Base-by-base conservation (phyloP, 2,329 filamentous ascomycete species). In the Pochonia chlamydosporia region DNA sequence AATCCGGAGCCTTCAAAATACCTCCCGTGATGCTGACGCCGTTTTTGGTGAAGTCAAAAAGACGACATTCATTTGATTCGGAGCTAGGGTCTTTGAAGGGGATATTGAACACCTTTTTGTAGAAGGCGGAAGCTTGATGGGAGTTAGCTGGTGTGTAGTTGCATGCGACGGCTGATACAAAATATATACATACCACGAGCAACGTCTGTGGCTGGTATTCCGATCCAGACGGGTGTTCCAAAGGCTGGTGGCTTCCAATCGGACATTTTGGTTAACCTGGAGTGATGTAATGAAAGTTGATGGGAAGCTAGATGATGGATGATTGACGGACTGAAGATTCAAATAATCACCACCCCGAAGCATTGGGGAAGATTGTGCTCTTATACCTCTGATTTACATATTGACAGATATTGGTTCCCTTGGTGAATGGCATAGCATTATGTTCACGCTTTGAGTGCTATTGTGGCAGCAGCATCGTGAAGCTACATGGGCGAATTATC, bases 221-320 rank as follows among this genome's bases (percentile, higher is more conserved):
- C 49, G 52, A 63, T 54, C 60, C 60, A 63, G 14, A 58, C 49
- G 3, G 60, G 60, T 9, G 53, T 54, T 23, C 60, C 60, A 49
- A 56, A 59, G 35, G 52, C 52, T 2, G 60, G 60, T 10, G 59
- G 57, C 35, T 60, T 62, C 60, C 60, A 62, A 1, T 60, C 59
- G 21, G 57, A 49, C 56, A 61, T 61, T 39, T 41, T 41, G 39
- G 10, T 28, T 28, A 13, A 28, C 26, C 26, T 13, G 26, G 26
- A 8, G 26, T 8, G 13, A 28, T 28, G 26, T 7, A 28, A 28
- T 13, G 26, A 28, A 28, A 8, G 13, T 7, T 28, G 7, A 28
- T 13, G 26, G 7, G 26, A 28, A 28, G 26, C 26, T 28, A n/a
- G n/a, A n/a, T n/a, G n/a, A n/a, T n/a, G n/a, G n/a, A n/a, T n/a